phyloP scores from a whole-genome alignment of 139 green algal genomes.

The Tetraselmis striata region DNA sequence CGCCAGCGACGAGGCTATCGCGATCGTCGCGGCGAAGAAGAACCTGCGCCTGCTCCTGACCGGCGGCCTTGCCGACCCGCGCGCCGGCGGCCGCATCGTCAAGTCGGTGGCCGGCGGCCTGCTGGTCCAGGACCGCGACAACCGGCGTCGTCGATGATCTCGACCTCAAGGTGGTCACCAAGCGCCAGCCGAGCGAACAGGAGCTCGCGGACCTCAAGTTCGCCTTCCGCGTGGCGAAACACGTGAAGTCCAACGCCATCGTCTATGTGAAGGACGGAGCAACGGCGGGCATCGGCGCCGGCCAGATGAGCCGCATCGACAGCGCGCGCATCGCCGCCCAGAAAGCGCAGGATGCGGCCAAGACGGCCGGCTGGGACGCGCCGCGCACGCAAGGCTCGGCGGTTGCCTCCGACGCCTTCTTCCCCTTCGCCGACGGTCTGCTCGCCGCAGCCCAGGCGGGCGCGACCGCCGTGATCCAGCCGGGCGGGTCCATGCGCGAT shows the following conservation, averaged over 20 bases:
- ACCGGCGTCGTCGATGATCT: slow-evolving; percentile 64
- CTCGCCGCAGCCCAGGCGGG: slow-evolving; percentile 93
- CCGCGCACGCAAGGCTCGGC: slow-evolving; percentile 73
- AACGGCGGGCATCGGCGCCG: slow-evolving; percentile 94
- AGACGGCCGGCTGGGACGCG: no score
- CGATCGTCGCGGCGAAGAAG: no score
- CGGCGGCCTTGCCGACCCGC: no score
- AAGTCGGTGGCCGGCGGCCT: slow-evolving; percentile 66
- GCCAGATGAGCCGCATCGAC: slow-evolving; percentile 97
- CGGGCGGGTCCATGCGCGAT: slow-evolving; percentile 88
- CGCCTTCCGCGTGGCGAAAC: slow-evolving; percentile 99
- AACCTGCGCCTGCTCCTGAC: no score
- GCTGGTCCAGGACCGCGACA: slow-evolving; percentile 82
- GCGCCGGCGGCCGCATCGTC: no score
- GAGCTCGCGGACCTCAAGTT: slow-evolving; percentile 93
- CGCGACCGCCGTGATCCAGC: slow-evolving; percentile 90
- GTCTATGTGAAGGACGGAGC: slow-evolving; percentile 84
- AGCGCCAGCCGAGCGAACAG: slow-evolving; percentile 75
- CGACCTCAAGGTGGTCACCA: slow-evolving; percentile 71
- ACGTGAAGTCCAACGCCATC: slow-evolving; percentile 99
- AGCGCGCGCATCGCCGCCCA: slow-evolving; percentile 89
- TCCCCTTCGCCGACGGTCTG: slow-evolving; percentile 94
- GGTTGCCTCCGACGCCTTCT: slow-evolving; percentile 94
- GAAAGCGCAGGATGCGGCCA: slow-evolving; percentile 83
- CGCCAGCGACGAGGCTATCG: slow-evolving; percentile 91